Conservation (phyloP, 441 rosid species). For the Brassica hybrid region DNA sequence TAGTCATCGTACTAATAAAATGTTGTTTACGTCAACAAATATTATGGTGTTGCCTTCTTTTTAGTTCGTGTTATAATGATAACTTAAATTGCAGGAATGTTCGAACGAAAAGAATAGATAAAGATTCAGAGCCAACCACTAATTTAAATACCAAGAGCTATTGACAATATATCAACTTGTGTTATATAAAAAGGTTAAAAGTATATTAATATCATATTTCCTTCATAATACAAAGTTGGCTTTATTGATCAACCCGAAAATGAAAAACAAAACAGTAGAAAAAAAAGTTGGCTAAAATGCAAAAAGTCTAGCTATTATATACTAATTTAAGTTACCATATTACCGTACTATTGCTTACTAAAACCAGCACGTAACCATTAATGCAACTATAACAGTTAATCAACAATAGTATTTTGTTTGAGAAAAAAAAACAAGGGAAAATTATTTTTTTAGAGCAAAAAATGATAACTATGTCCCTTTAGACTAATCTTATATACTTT, state of each 20-base stretch:
- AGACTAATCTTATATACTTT: no score
- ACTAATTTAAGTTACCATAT: no score
- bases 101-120: background rate
- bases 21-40: background rate
- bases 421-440: no score
- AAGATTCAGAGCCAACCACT: background rate
- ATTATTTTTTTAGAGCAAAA: no score
- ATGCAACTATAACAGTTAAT: background rate
- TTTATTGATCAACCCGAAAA: no score
- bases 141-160: background rate
- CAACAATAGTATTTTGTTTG: background rate
- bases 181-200: background rate
- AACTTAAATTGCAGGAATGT: background rate
- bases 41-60: background rate
- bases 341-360: background rate
- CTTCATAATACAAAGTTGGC: background rate
- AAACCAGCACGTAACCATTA: background rate
- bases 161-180: background rate
- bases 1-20: slow-evolving; percentile 4
- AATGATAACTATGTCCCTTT: no score
- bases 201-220: background rate
- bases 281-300: background rate
- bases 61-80: background rate
- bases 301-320: background rate
- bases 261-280: no score